phyloP scores from a whole-genome alignment of 306 rosid species.

The Parietaria judaica region DNA sequence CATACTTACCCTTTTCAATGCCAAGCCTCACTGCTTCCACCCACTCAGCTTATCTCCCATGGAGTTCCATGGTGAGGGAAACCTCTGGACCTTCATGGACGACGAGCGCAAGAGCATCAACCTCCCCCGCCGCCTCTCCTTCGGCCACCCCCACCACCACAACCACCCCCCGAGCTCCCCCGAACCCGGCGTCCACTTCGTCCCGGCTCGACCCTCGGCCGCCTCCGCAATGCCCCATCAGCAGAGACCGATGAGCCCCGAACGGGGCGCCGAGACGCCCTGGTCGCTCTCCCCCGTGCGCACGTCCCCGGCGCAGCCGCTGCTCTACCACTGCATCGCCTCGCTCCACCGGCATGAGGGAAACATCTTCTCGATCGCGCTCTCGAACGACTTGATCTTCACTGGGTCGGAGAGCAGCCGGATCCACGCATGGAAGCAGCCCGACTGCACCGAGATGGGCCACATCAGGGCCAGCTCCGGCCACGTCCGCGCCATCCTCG shows the following conservation, averaged over 20 bases:
- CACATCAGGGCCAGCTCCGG: constrained; percentile 32
- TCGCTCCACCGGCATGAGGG: constrained; percentile 53
- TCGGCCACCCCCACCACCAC: constrained; percentile 18
- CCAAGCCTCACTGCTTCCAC: neutral
- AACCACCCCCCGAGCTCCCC: constrained; percentile 15
- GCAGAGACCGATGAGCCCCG: constrained; percentile 24
- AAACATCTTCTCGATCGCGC: constrained; percentile 33
- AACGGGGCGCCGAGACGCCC: constrained; percentile 24
- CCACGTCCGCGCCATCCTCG: constrained; percentile 35
- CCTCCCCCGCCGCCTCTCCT: constrained; percentile 32
- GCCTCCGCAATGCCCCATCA: constrained; percentile 16
- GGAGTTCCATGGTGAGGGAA: constrained; percentile 28
- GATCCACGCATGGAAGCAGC: constrained; percentile 43
- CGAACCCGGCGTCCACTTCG: constrained; percentile 17
- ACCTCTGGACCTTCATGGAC: constrained; percentile 31
- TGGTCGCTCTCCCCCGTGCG: constrained; percentile 31
- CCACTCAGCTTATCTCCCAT: constrained; percentile 10
- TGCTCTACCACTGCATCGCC: constrained; percentile 47
- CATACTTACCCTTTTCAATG: neutral
- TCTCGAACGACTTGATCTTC: constrained; percentile 35
- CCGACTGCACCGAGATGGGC: constrained; percentile 42
- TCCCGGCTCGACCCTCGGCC: constrained; percentile 25
- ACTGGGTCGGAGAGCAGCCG: constrained; percentile 44
- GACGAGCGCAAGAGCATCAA: constrained; percentile 33
- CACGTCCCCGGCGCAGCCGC: constrained; percentile 25